Evolutionary conservation across 2,329 filamentous ascomycete species (phyloP), one percentile per base, ranked within the genome.

Genomic region (Xenosphaeropsis pyriputrescens): DNA sequence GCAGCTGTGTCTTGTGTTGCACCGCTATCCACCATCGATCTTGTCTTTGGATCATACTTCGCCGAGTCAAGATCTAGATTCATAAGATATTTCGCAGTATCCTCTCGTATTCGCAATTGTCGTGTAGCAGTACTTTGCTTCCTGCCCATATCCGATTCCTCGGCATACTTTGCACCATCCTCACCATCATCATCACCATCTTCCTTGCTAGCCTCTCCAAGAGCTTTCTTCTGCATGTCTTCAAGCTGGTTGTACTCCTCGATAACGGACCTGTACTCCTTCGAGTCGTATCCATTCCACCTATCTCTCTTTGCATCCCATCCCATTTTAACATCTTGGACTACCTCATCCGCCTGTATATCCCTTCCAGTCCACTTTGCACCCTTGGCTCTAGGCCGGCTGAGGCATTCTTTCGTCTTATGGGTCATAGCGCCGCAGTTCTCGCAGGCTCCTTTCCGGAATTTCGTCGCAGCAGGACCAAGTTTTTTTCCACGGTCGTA

Each of bases 361-460:
- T 96, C 81, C 52, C 75, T 80, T 16, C 91, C 91, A 0, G 88
- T 93, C 76, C 82, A 95, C 55, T 80, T 86, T 9, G 91, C 91
- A 44, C 91, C 89, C 40, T 80, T 77, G 37, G 93, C 93, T 41
- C 91, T 75, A 19, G 88, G 91, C 38, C 91, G 73, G 52, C 80
- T 85, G 36, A 98, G 62, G 55, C 91, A 98, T 54, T 96, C 89
- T 55, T 93, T 94, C 37, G 77, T 81, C 62, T 93, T 93, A 62
- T 98, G 91, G 46, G 84, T 86, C 83, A 96, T 93, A 41, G 86
- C 80, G 51, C 91, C 91, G 63, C 91, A 98, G 62, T 98, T 98
- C 61, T 96, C 89, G 63, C 91, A 98, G 38, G 91, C 89, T 54
- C 93, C 91, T 64, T 96, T 98, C 47, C 93, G 84, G 57, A 84